Evolutionary conservation across 2,329 filamentous ascomycete species (phyloP).

Genomic region (Microsporum ferrugineum): DNA sequence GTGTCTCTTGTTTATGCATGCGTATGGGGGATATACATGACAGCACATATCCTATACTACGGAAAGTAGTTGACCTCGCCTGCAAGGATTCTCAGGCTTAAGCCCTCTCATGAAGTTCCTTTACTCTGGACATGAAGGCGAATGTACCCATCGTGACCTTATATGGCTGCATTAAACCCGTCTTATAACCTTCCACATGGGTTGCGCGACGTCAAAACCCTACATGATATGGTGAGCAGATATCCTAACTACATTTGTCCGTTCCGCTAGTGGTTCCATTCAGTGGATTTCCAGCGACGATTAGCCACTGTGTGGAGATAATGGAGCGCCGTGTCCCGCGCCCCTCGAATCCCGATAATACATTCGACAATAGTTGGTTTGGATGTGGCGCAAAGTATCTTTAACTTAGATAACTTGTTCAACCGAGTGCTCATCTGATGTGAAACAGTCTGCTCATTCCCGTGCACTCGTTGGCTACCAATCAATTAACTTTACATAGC

Average conservation of each 20-base stretch:
- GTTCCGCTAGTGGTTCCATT: neutral
- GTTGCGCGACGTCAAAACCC: neutral
- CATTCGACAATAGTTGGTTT: neutral
- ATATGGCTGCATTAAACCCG: neutral
- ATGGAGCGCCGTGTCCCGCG: neutral
- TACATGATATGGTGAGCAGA: neutral
- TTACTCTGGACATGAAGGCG: neutral
- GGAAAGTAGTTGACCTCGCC: neutral
- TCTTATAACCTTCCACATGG: neutral
- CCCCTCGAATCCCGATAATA: too few relatives aligned
- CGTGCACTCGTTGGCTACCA: neutral
- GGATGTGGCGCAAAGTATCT: neutral
- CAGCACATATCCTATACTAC: neutral
- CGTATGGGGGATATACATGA: neutral
- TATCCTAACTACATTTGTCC: neutral
- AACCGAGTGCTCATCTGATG: neutral
- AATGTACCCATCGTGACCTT: neutral
- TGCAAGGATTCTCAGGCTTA: neutral
- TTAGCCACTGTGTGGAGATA: neutral
- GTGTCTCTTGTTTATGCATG: neutral
- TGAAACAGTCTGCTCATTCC: neutral
- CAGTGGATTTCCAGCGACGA: neutral
- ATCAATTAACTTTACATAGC: neutral
- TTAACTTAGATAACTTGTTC: neutral
- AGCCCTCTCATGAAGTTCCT: neutral